Conservation (phyloP, 1,284 basidiomycete genomes). For the Phylloboletellus chloephorus region DNA sequence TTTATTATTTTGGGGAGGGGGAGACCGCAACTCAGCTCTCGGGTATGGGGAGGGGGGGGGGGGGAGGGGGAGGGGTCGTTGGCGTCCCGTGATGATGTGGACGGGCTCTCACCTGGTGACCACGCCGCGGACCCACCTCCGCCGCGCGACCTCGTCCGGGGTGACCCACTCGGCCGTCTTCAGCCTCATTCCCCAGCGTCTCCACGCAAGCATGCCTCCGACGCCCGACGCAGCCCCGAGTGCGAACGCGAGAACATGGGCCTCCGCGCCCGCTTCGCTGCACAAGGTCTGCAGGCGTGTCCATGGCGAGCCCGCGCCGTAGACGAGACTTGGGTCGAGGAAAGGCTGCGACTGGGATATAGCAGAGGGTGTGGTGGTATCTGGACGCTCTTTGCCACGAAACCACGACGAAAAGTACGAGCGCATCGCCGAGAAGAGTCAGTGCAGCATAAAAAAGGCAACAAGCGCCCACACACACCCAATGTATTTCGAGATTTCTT, state of each 20-base stretch:
- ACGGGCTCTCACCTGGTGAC: slow-evolving; percentile 71
- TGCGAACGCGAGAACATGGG: slow-evolving; percentile 30
- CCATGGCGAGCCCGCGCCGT: neutral
- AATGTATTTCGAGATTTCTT: too few species aligned
- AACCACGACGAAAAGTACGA: slow-evolving; percentile 11
- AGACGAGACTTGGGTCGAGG: neutral
- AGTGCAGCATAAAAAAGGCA: slow-evolving; percentile 8
- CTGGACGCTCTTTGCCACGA: slow-evolving; percentile 2
- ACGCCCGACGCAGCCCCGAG: slow-evolving; percentile 42
- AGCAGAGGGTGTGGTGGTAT: neutral
- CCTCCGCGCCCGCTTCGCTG: neutral
- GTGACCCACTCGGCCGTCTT: slow-evolving; percentile 61
- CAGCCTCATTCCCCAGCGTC: slow-evolving; percentile 56
- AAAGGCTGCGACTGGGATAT: neutral
- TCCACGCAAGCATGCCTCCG: slow-evolving; percentile 39
- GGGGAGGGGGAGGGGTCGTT: too few species aligned
- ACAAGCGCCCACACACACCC: neutral
- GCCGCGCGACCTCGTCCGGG: slow-evolving; percentile 48
- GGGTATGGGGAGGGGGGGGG: neutral
- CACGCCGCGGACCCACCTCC: slow-evolving; percentile 63
- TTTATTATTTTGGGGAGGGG: too few species aligned
- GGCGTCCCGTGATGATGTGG: too few species aligned
- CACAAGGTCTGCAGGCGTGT: neutral
- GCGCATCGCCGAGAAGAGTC: slow-evolving; percentile 2
- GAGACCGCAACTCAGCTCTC: slow-evolving; percentile 2